Evolutionary conservation across 2,329 filamentous ascomycete species (phyloP).

Genomic region (Aspergillus ustus): DNA sequence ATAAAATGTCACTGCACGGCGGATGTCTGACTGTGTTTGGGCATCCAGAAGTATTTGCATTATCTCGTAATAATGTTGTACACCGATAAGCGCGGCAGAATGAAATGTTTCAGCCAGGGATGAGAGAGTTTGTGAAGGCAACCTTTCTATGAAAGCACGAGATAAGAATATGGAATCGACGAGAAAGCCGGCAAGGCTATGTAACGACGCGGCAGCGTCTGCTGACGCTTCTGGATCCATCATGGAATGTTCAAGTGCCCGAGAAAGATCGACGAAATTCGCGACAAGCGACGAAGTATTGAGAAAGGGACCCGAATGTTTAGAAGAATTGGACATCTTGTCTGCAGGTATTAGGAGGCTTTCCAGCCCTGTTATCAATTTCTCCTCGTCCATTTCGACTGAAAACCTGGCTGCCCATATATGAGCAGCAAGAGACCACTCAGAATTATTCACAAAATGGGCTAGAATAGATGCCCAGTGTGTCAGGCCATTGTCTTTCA

Average conservation of each 20-base stretch:
- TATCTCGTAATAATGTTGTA: conserved; percentile 33
- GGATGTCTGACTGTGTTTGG: conserved; percentile 31
- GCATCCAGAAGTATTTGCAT: conserved; percentile 37
- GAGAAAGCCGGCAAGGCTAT: conserved; percentile 30
- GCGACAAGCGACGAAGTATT: conserved; percentile 24
- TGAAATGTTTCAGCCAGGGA: conserved; percentile 33
- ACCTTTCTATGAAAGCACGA: conserved; percentile 29
- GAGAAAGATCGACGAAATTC: conserved; percentile 28
- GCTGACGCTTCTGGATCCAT: neutral
- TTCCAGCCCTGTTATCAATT: neutral
- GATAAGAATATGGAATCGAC: conserved; percentile 33
- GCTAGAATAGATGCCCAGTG: conserved; percentile 40
- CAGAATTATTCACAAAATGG: conserved; percentile 33
- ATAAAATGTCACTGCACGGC: conserved; percentile 44
- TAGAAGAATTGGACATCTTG: conserved; percentile 18
- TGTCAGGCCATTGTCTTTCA: conserved; percentile 28
- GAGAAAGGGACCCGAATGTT: conserved; percentile 22
- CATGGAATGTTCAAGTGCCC: conserved; percentile 21
- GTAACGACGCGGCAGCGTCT: neutral
- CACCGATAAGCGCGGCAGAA: conserved; percentile 28
- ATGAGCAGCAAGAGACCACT: conserved; percentile 39
- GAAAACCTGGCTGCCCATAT: conserved; percentile 31
- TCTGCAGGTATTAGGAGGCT: conserved; percentile 21
- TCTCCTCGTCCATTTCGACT: neutral
- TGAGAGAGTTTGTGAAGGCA: conserved; percentile 37